These are phyloP conservation scores for Elaeis oleifera DNA, from an alignment of 202 grass and related monocot species.

Conservation along the genomic window DNA sequence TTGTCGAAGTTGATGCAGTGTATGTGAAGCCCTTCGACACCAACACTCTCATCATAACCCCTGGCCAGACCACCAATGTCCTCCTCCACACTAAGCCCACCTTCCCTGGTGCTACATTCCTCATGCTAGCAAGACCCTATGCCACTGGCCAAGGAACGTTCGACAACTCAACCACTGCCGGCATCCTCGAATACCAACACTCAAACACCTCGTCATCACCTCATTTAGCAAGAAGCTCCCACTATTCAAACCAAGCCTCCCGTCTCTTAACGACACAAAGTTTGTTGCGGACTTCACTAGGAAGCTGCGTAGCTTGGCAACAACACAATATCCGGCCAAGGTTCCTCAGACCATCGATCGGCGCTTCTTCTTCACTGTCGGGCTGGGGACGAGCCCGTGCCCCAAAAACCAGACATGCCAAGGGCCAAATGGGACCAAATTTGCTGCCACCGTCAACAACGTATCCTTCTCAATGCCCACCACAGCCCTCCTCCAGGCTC, in stretches of 20 bases:
- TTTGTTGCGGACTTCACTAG: constrained; percentile 36
- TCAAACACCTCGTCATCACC: background rate
- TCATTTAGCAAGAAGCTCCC: constrained; percentile 33
- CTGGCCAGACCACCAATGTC: constrained; percentile 69
- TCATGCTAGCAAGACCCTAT: constrained; percentile 61
- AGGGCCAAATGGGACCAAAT: constrained; percentile 59
- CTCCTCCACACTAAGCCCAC: constrained; percentile 46
- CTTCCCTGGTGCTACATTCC: constrained; percentile 32
- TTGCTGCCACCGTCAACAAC: constrained; percentile 65
- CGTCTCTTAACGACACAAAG: constrained; percentile 49
- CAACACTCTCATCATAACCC: constrained; percentile 44
- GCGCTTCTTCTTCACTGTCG: constrained; percentile 61
- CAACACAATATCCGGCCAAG: constrained; percentile 26
- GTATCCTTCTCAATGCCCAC: constrained; percentile 53
- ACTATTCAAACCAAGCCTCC: constrained; percentile 36
- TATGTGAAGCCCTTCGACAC: constrained; percentile 69
- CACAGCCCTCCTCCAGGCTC: constrained; percentile 50
- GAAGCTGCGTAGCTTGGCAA: constrained; percentile 47
- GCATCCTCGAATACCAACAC: constrained; percentile 40
- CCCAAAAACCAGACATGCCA: constrained; percentile 42
- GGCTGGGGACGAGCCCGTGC: constrained; percentile 56
- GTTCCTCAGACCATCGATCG: constrained; percentile 37
- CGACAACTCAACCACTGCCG: constrained; percentile 77
- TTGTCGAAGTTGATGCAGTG: constrained; percentile 60
- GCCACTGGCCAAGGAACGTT: constrained; percentile 50